Evolutionary conservation across 2,329 filamentous ascomycete genomes (phyloP).

Genomic region (Diplodia sapinea): DNA sequence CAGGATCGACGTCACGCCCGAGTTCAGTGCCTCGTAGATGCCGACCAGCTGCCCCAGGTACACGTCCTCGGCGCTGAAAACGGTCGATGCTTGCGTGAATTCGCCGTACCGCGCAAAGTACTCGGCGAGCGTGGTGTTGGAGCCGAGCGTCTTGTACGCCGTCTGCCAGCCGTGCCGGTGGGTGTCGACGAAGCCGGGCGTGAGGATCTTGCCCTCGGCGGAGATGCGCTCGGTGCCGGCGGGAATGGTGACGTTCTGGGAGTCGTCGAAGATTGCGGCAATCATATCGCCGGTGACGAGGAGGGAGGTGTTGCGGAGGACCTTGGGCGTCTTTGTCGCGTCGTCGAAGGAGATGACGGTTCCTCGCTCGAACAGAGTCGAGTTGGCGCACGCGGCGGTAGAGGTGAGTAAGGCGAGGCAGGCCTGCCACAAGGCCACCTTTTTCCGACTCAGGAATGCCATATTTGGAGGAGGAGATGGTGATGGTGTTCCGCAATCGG

Average conservation of each 20-base stretch:
- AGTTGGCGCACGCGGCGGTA: slow-evolving; percentile 2
- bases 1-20: slow-evolving; percentile 59
- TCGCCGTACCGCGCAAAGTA: slow-evolving; percentile 32
- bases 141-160: slow-evolving; percentile 58
- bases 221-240: slow-evolving; percentile 52
- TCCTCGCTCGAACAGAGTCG: slow-evolving; percentile 44
- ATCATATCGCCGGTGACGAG: slow-evolving; percentile 51
- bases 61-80: slow-evolving; percentile 37
- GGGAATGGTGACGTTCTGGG: slow-evolving; percentile 38
- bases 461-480: background rate
- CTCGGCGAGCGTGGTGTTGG: slow-evolving; percentile 52
- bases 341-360: slow-evolving; percentile 53
- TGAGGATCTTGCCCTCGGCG: slow-evolving; percentile 57
- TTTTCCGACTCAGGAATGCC: background rate
- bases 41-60: slow-evolving; percentile 45
- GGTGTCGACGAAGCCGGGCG: slow-evolving; percentile 63
- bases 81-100: slow-evolving; percentile 12
- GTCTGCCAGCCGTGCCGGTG: slow-evolving; percentile 61
- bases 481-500: background rate
- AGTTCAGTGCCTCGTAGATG: slow-evolving; percentile 57
- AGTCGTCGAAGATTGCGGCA: slow-evolving; percentile 40
- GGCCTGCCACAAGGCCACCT: background rate
- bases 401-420: slow-evolving; percentile 4
- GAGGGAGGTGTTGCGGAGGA: slow-evolving; percentile 51
- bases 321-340: slow-evolving; percentile 41